These are phyloP conservation scores for Dichomitus squalens DNA, from an alignment of 1,284 basidiomycete species.

Conservation along the genomic window DNA sequence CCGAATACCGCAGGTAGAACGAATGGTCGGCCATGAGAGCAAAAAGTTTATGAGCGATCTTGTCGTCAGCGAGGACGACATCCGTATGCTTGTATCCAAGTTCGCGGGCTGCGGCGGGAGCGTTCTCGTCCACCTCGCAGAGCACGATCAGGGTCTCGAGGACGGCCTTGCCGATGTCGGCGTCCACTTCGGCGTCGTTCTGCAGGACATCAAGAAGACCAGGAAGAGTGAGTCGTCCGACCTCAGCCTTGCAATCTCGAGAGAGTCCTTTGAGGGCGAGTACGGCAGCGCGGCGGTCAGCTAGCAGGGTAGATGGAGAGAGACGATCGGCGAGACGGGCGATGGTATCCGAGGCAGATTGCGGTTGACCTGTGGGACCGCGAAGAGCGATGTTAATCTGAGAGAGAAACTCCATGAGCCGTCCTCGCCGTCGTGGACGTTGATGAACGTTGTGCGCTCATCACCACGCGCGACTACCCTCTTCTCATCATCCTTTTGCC, in stretches of 20 bases:
- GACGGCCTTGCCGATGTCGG: slow-evolving; percentile 88
- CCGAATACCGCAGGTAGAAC: slow-evolving; percentile 89
- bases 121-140: slow-evolving; percentile 67
- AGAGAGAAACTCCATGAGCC: slow-evolving; percentile 79
- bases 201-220: slow-evolving; percentile 81
- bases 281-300: slow-evolving; percentile 91
- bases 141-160: slow-evolving; percentile 84
- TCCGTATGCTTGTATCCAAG: slow-evolving; percentile 78
- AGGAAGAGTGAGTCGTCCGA: slow-evolving; percentile 75
- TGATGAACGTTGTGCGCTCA: background rate
- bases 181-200: slow-evolving; percentile 86
- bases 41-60: slow-evolving; percentile 78
- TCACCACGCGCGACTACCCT: no score
- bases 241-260: slow-evolving; percentile 88
- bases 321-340: slow-evolving; percentile 87
- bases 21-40: slow-evolving; percentile 71
- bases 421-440: slow-evolving; percentile 15
- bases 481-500: background rate
- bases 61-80: slow-evolving; percentile 67
- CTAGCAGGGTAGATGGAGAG: slow-evolving; percentile 81
- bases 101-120: slow-evolving; percentile 49
- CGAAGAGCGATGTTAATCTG: slow-evolving; percentile 81
- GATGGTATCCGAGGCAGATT: slow-evolving; percentile 86
- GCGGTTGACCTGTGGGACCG: slow-evolving; percentile 75
- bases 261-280: slow-evolving; percentile 90